These are phyloP conservation scores for Dianthus caryophyllus DNA, from an alignment of 148 eudicot genomes.

Conservation along the genomic window DNA sequence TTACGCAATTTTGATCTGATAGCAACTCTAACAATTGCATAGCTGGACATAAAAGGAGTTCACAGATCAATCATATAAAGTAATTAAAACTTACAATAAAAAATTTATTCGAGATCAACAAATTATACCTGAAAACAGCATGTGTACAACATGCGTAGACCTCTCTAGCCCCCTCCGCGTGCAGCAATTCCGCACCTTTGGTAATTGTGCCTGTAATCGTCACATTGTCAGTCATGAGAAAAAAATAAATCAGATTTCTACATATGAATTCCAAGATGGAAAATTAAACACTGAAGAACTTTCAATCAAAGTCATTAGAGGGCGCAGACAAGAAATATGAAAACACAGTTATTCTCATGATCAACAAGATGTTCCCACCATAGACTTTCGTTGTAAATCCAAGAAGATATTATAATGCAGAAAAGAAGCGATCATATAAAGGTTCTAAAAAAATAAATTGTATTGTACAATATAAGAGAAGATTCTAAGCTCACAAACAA, in stretches of 20 bases:
- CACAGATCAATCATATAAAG: not conserved
- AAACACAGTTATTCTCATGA: too few relatives aligned
- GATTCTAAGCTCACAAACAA: not conserved
- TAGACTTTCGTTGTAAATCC: not conserved
- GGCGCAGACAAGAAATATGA: too few relatives aligned
- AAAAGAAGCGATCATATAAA: too few relatives aligned
- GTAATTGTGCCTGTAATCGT: conserved; percentile 63
- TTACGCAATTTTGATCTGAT: not conserved
- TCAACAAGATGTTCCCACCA: not conserved
- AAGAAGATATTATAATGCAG: too few relatives aligned
- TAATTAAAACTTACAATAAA: not conserved
- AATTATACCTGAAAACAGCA: conserved; percentile 75
- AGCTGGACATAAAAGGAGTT: not conserved
- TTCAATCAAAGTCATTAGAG: not conserved
- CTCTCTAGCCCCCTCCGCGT: conserved; percentile 82
- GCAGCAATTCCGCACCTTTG: conserved; percentile 78
- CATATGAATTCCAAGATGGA: not conserved
- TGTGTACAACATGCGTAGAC: conserved; percentile 88
- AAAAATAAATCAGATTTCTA: not conserved
- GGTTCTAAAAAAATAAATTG: too few relatives aligned
- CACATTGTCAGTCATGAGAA: not conserved
- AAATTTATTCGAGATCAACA: not conserved
- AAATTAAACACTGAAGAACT: not conserved
- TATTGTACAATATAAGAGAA: too few relatives aligned
- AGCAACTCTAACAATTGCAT: not conserved